Conservation (phyloP, 441 rosid species). For the Jatropha podagrica region DNA sequence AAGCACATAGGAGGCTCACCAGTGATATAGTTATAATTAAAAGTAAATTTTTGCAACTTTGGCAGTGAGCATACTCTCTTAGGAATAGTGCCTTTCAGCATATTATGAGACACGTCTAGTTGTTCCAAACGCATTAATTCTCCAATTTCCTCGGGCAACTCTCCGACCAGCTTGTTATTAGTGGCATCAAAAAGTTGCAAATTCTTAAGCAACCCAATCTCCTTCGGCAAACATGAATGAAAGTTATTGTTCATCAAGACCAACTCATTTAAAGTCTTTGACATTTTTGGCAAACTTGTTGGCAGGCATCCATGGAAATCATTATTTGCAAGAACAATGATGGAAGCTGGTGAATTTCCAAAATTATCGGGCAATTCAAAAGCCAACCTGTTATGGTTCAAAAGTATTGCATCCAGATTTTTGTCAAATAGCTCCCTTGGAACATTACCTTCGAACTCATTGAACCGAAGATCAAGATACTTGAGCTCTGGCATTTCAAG, state of each 20-base stretch:
- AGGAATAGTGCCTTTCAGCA: constrained; percentile 67
- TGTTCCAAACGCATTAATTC: constrained; percentile 60
- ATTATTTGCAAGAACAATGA: constrained; percentile 78
- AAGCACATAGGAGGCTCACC: constrained; percentile 72
- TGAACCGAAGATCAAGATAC: constrained; percentile 84
- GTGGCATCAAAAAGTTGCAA: constrained; percentile 74
- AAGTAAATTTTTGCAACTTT: constrained; percentile 62
- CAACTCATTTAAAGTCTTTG: constrained; percentile 62
- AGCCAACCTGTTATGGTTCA: constrained; percentile 75
- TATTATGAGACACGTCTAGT: constrained; percentile 69
- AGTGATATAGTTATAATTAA: constrained; percentile 68
- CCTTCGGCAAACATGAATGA: constrained; percentile 69
- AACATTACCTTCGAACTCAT: constrained; percentile 86
- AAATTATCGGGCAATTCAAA: constrained; percentile 73
- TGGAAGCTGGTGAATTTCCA: constrained; percentile 87
- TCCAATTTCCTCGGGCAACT: constrained; percentile 61
- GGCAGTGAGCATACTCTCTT: constrained; percentile 66
- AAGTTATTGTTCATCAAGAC: constrained; percentile 70
- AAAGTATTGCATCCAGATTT: constrained; percentile 75
- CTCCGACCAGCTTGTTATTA: constrained; percentile 61
- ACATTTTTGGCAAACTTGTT: constrained; percentile 69
- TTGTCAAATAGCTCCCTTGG: constrained; percentile 73
- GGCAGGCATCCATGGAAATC: constrained; percentile 81
- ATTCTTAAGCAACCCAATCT: constrained; percentile 63
- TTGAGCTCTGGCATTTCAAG: constrained; percentile 62